Evolutionary conservation across 2,329 filamentous ascomycete species (phyloP), one percentile per base, ranked within the genome.

Genomic region (Calonectria naviculata): DNA sequence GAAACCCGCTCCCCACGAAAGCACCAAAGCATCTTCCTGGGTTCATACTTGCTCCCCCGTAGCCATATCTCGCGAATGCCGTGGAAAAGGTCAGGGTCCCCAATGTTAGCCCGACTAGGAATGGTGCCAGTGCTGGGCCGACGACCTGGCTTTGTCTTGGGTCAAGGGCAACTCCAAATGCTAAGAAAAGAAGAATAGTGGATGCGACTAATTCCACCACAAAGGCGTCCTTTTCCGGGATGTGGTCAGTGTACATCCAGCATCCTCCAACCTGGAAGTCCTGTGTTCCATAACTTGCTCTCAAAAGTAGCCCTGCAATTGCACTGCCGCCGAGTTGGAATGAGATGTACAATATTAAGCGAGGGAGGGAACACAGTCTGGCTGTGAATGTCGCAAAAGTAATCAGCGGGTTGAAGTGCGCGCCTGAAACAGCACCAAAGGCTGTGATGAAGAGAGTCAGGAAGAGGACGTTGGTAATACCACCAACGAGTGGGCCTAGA

Each of bases 371-470:
- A 5, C 85, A 86, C 1, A 89, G 79, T 0, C 87, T 83, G 1
- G 87, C 84, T 36, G 87, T 86, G 65, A 90, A 87, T 0, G 88
- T 89, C 0, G 86, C 84, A 46, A 90, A 83, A 0, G 88, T 89
- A 54, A 90, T 89, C 4, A 86, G 80, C 1, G 88, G 88, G 73
- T 89, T 90, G 60, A 90, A 81, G 75, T 90, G 88, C 0, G 86
- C 87, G 17, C 88, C 88, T 2, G 85, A 87, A 1, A 87, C 82
- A 0, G 87, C 84, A 0, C 84, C 86, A 28, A 87, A 85, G 0
- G 83, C 83, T 54, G 84, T 87, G 41, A 89, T 88, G 72, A 89
- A 86, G 0, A 90, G 78, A 0, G 85, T 82, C 17, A 89, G 80
- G 17, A 81, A 75, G 8, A 83, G 44, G 0, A 81, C 71, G 44